Percentiles rank a stretch among this genome's conserved stretches.
These are phyloP conservation scores for Ustilago hordei DNA, from an alignment of 1,284 basidiomycete species.

Conservation along the genomic window DNA sequence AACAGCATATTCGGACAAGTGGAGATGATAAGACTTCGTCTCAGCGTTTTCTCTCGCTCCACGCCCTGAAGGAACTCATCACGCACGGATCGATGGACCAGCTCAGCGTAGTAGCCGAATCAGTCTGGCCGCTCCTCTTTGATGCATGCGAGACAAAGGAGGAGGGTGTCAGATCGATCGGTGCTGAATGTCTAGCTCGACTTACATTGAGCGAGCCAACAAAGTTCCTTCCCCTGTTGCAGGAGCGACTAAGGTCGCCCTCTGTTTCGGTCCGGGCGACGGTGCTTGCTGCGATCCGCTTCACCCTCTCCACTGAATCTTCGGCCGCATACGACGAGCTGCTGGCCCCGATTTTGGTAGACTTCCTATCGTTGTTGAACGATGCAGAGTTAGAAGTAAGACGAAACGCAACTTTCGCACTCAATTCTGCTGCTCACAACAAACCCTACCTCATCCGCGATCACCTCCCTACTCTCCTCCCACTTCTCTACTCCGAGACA, in stretches of 20 bases:
- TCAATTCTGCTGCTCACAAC: constrained; percentile 93
- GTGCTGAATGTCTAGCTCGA: constrained; percentile 95
- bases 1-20: constrained; percentile 78
- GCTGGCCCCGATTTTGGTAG: constrained; percentile 84
- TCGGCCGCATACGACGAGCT: constrained; percentile 86
- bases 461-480: constrained; percentile 81
- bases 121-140: constrained; percentile 82
- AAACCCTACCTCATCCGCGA: constrained; percentile 91
- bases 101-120: constrained; percentile 84
- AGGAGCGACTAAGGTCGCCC: constrained; percentile 77
- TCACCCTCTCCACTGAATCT: constrained; percentile 87
- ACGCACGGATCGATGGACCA: constrained; percentile 86
- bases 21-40: constrained; percentile 69
- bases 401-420: constrained; percentile 74
- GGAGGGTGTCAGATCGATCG: constrained; percentile 91
- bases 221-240: constrained; percentile 77
- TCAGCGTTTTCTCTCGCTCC: constrained; percentile 76
- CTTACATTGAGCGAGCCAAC: constrained; percentile 89
- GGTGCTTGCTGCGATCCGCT: constrained; percentile 91
- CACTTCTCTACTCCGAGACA: constrained; percentile 85
- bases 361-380: constrained; percentile 87
- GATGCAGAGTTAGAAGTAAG: constrained; percentile 76
- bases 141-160: constrained; percentile 73
- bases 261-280: constrained; percentile 76
- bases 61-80: constrained; percentile 95